Conservation (phyloP, 352 stramenopile genomes). For the Nothophytophthora sp. region DNA sequence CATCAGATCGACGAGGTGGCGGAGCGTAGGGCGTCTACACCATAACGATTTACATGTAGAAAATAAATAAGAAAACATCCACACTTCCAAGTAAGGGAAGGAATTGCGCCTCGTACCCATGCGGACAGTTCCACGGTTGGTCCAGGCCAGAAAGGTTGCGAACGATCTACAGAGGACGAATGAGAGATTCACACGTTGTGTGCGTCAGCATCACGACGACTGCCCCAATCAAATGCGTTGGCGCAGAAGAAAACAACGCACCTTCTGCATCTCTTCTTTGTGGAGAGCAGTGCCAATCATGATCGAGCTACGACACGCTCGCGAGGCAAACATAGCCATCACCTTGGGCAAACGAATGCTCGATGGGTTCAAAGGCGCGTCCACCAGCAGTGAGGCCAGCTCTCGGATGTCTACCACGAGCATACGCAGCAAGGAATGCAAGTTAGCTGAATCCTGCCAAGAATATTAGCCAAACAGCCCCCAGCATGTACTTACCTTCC, state of each 20-base stretch:
- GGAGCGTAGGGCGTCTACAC: slow-evolving; percentile 79
- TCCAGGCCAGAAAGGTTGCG: slow-evolving; percentile 90
- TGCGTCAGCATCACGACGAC: too few species aligned
- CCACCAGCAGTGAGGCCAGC: slow-evolving; percentile 80
- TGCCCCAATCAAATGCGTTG: too few species aligned
- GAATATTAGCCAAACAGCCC: too few species aligned
- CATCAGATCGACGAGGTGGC: slow-evolving; percentile 65
- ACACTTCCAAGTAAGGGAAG: neutral
- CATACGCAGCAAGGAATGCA: too few species aligned
- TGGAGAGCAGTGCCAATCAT: slow-evolving; percentile 97
- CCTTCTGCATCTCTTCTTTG: slow-evolving; percentile 91
- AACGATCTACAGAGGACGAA: slow-evolving; percentile 60
- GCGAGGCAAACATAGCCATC: slow-evolving; percentile 96
- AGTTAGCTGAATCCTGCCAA: too few species aligned
- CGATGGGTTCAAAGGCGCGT: slow-evolving; percentile 48
- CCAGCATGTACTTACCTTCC: slow-evolving; percentile 44
- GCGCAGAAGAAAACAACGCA: too few species aligned
- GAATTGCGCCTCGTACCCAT: slow-evolving; percentile 53
- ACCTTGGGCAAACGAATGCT: slow-evolving; percentile 92
- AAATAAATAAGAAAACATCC: neutral
- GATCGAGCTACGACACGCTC: slow-evolving; percentile 94
- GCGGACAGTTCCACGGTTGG: slow-evolving; percentile 96
- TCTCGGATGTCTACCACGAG: slow-evolving; percentile 86
- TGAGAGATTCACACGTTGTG: too few species aligned
- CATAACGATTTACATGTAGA: too few species aligned